Percentiles rank a stretch among this genome's conserved stretches.
Conservation (phyloP, 1,284 basidiomycete genomes). For the Leccinum fallax region DNA sequence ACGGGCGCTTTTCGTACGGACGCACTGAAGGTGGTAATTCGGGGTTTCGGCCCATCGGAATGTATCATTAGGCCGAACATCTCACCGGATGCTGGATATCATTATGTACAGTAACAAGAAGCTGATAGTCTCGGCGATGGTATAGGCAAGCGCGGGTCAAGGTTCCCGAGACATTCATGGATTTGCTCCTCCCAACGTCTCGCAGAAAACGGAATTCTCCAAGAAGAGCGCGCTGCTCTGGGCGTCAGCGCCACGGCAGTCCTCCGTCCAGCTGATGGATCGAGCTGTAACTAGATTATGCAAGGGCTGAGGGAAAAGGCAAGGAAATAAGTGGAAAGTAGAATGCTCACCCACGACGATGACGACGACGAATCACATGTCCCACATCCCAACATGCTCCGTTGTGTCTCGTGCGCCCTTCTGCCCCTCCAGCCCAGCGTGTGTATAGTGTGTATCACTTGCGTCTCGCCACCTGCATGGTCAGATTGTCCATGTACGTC, state of each 20-base stretch:
- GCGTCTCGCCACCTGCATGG: constrained; percentile 78
- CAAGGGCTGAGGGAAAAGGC: not conserved
- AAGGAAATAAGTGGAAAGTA: not conserved
- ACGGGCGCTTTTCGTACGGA: not conserved
- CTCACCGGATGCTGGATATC: not conserved
- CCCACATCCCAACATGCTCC: not conserved
- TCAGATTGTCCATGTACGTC: constrained; percentile 87
- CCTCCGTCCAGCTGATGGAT: not conserved
- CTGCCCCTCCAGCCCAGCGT: not conserved
- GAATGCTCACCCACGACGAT: not conserved
- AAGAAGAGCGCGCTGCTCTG: not conserved
- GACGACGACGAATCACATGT: not conserved
- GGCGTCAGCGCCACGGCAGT: not conserved
- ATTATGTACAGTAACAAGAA: constrained; percentile 18
- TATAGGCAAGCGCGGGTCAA: not conserved
- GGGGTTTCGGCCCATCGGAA: not conserved
- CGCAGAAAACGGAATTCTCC: not conserved
- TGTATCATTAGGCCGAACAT: not conserved
- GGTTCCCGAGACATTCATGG: not conserved
- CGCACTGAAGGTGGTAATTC: not conserved
- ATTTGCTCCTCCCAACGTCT: not conserved
- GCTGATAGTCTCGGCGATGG: not conserved
- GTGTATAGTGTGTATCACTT: constrained; percentile 41
- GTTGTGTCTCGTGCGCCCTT: not conserved
- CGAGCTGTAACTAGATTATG: not conserved